Conservation (phyloP, 2,329 filamentous ascomycete genomes). For the Trichoderma asperellum region DNA sequence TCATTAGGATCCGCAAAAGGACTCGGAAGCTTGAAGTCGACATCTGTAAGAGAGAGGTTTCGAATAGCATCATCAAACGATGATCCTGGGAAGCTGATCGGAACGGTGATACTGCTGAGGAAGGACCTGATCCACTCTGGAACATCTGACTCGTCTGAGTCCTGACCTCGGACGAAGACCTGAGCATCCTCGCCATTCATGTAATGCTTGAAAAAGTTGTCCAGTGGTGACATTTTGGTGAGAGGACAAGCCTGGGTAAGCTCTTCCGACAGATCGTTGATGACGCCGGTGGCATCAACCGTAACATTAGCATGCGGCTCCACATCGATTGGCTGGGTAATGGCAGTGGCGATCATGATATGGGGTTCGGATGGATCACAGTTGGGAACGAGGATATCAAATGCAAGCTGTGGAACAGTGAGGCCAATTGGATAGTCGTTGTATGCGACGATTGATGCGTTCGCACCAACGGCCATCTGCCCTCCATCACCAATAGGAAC, state of each 20-base stretch:
- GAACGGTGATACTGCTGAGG: conserved; percentile 78
- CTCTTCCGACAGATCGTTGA: conserved; percentile 73
- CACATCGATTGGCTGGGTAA: conserved; percentile 68
- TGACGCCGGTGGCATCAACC: conserved; percentile 70
- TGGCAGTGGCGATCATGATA: conserved; percentile 78
- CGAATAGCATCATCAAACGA: conserved; percentile 82
- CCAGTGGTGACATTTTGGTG: conserved; percentile 79
- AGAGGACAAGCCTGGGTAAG: conserved; percentile 76
- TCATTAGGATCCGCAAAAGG: conserved; percentile 75
- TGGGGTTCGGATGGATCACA: conserved; percentile 72
- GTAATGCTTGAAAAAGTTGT: conserved; percentile 78
- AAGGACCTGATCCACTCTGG: conserved; percentile 84
- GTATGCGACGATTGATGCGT: conserved; percentile 71
- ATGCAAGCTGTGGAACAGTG: conserved; percentile 76
- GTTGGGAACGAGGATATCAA: conserved; percentile 82
- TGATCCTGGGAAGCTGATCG: conserved; percentile 80
- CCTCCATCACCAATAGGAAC: conserved; percentile 54
- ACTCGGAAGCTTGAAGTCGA: conserved; percentile 83
- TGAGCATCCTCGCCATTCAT: conserved; percentile 78
- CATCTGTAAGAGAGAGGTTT: conserved; percentile 83
- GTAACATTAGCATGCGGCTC: conserved; percentile 68
- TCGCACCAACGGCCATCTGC: conserved; percentile 73
- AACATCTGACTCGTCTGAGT: conserved; percentile 65
- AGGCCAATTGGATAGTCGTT: conserved; percentile 82
- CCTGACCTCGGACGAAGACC: conserved; percentile 81